Conservation (phyloP, 2,329 filamentous ascomycete genomes). For the Diaporthe citri region DNA sequence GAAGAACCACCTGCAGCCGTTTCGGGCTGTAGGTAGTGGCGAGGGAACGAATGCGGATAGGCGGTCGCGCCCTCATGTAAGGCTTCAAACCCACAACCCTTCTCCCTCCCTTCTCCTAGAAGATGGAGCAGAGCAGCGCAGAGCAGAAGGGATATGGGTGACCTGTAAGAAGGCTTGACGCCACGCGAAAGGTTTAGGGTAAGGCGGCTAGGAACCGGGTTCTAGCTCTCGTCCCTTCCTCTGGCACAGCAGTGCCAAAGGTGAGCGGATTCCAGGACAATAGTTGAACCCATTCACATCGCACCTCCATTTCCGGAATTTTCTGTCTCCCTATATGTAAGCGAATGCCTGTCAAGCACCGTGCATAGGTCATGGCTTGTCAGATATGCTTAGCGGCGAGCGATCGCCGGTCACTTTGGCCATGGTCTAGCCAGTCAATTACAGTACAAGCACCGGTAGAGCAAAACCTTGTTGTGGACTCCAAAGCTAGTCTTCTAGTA, state of each 20-base stretch:
- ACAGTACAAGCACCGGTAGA: conserved; percentile 8
- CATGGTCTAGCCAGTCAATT: conserved; percentile 10
- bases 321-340: neutral
- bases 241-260: neutral
- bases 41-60: no score
- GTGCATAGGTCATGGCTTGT: neutral
- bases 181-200: no score
- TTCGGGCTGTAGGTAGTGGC: no score
- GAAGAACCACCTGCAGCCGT: no score
- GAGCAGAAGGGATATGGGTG: no score
- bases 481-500: conserved; percentile 18
- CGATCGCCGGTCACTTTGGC: neutral
- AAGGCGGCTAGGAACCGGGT: no score
- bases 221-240: no score
- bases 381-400: neutral
- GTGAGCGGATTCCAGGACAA: neutral
- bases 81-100: no score
- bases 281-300: neutral
- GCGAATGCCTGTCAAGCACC: neutral
- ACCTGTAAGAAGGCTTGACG: no score
- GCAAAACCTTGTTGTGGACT: conserved; percentile 1
- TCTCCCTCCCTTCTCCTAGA: no score
- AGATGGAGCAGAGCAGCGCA: no score
- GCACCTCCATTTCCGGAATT: neutral
- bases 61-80: no score